These are phyloP conservation scores for Trichothecium sympodiale DNA, from an alignment of 2,329 filamentous ascomycete species.

Conservation along the genomic window DNA sequence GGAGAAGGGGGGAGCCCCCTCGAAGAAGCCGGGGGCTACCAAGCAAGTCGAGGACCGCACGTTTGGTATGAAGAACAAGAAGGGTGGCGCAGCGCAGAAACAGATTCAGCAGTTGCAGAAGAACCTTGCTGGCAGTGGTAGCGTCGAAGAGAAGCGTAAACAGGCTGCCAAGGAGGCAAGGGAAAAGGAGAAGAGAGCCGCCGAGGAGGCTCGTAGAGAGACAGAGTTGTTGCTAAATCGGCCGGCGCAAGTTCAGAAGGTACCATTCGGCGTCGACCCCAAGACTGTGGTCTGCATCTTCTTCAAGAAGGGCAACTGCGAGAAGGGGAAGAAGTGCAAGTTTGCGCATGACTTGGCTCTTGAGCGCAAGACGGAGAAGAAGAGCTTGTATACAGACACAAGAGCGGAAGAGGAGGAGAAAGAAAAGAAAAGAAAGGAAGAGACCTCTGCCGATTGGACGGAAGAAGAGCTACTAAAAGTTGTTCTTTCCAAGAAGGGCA, in stretches of 20 bases:
- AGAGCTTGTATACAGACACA: conserved; percentile 77
- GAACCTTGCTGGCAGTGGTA: conserved; percentile 62
- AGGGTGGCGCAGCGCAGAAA: conserved; percentile 81
- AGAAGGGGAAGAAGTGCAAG: conserved; percentile 97
- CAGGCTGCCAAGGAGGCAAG: conserved; percentile 53
- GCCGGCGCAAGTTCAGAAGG: conserved; percentile 92
- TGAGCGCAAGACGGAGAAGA: conserved; percentile 89
- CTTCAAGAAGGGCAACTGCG: conserved; percentile 93
- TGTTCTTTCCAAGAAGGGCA: conserved; percentile 91
- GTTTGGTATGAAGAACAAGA: conserved; percentile 99
- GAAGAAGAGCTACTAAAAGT: conserved; percentile 90
- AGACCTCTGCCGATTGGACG: conserved; percentile 95
- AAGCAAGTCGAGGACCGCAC: conserved; percentile 86
- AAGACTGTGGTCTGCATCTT: conserved; percentile 97
- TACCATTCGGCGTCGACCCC: conserved; percentile 93
- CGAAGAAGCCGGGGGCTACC: conserved; percentile 42
- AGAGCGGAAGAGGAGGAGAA: conserved; percentile 59
- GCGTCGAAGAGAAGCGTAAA: conserved; percentile 79
- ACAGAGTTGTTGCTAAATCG: conserved; percentile 74
- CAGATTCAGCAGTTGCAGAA: conserved; percentile 76
- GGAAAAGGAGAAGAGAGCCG: conserved; percentile 83
- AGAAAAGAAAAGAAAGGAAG: conserved; percentile 70
- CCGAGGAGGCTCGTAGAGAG: conserved; percentile 75
- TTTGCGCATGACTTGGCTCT: conserved; percentile 86
- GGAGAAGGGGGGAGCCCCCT: conserved; percentile 22